Evolutionary conservation across 1,284 basidiomycete genomes (phyloP), one percentile per base, ranked within the genome.

Genomic region (Calocybe gambosa): DNA sequence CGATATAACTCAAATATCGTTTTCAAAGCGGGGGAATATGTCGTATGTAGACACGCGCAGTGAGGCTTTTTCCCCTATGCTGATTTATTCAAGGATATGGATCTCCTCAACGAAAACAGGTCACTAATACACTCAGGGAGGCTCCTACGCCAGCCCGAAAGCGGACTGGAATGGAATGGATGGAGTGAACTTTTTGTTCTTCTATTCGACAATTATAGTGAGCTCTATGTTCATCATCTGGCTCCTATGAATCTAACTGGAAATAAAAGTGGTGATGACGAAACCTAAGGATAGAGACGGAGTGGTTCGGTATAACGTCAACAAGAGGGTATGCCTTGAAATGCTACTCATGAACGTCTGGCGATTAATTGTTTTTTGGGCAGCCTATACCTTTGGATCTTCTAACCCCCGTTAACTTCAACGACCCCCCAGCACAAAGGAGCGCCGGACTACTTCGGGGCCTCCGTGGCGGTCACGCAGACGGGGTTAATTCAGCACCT

Each of bases 191-290:
- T 94, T 3, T 87, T 85, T 54, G 85, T 93, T 3, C 74, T 96
- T 50, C 69, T 97, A 2, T 95, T 97, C 60, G 94, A 97, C 63
- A 91, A 96, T 62, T 97, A 95, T 59, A 66, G 91, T 93, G 55
- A 63, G 88, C 70, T 21, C 18, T 9, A 12, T 18, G 9, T 21
- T 42, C 15, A 39, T 35, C 23, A 13, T 12, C 5, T 2, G 26
- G 18, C 29, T 19, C 7, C 39, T 26, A 29, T 23, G 29, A 12
- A n/a, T 41, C 21, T 34, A 3, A 34, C 16, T 13, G 41, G 16
- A 31, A 39, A 47, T 5, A 60, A 15, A 31, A 93, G 91, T 94
- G 60, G 88, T 95, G 26, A 80, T 93, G 71, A 92, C 89, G 10
- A 94, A 93, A 62, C 68, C 81, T 2, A 82, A 74, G 55, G 84